phyloP scores from a whole-genome alignment of 148 eudicot genomes.

The Camellia sinensis region DNA sequence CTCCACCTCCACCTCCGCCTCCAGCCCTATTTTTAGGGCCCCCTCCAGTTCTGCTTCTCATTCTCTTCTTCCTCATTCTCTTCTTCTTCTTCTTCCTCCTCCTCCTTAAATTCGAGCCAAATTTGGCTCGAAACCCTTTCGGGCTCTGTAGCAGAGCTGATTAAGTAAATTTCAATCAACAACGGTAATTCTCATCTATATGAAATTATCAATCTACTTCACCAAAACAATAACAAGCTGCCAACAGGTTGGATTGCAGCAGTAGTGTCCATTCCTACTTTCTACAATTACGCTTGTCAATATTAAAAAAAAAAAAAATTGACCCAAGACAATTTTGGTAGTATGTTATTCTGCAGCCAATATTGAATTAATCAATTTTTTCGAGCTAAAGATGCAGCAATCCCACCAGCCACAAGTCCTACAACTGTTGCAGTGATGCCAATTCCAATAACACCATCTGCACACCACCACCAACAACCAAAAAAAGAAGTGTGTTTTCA shows the following conservation, averaged over 20 bases:
- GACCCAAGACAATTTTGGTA: neutral
- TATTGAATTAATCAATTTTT: conserved; percentile 19
- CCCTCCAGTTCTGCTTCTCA: no score
- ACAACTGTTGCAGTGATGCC: conserved; percentile 90
- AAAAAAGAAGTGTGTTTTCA: neutral
- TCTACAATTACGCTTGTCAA: neutral
- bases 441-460: conserved; percentile 89
- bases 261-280: neutral
- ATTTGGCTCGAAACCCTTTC: no score
- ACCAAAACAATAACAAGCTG: neutral
- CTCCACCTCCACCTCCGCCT: no score
- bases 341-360: neutral
- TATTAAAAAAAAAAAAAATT: neutral
- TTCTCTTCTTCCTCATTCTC: no score
- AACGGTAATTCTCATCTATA: no score
- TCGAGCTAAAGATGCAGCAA: conserved; percentile 78
- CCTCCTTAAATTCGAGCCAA: no score
- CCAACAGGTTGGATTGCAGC: no score
- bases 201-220: no score
- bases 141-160: no score
- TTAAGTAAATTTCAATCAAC: no score
- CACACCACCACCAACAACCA: neutral
- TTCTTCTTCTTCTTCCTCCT: no score
- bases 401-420: conserved; percentile 81
- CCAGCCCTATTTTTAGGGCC: no score